phyloP scores from a whole-genome alignment of 371 early-diverging fungal genomes.

The Caulochytrium protostelioides region DNA sequence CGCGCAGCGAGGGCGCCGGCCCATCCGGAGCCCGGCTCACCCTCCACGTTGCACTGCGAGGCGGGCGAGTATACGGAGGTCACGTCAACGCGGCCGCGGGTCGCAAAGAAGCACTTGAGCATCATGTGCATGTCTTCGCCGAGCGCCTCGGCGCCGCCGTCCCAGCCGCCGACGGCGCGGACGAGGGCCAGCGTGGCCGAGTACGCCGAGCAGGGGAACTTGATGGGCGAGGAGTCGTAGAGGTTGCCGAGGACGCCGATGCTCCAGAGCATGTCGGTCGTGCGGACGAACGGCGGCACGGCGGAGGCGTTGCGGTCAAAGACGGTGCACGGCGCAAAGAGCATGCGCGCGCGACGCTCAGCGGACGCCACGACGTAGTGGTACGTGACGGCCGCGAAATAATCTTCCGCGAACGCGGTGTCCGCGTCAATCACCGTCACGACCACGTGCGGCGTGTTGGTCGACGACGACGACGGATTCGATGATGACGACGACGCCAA shows the following conservation, averaged over 20 bases:
- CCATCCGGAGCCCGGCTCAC: constrained; percentile 9
- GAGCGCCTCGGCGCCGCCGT: constrained; percentile 37
- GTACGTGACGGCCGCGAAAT: constrained; percentile 2
- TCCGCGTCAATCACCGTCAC: constrained; percentile 41
- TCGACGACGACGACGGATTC: too few relatives aligned
- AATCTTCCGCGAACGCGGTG: constrained; percentile 23
- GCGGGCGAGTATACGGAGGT: constrained; percentile 39
- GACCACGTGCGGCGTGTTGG: constrained; percentile 20
- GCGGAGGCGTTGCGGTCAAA: constrained; percentile 36
- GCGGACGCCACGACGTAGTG: background rate
- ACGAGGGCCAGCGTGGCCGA: constrained; percentile 34
- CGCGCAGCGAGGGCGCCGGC: constrained; percentile 25
- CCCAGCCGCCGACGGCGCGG: constrained; percentile 40
- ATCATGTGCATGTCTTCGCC: constrained; percentile 54
- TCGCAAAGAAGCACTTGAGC: constrained; percentile 41
- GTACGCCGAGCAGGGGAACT: constrained; percentile 43
- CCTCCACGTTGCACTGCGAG: constrained; percentile 37
- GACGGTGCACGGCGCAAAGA: constrained; percentile 33
- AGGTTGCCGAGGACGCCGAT: constrained; percentile 39
- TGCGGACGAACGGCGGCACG: constrained; percentile 39
- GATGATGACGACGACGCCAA: too few relatives aligned
- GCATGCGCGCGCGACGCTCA: constrained; percentile 1
- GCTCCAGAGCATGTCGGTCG: constrained; percentile 42
- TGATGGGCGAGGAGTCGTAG: constrained; percentile 22
- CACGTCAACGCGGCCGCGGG: constrained; percentile 26